These are phyloP conservation scores for Fraxinus paxiana DNA, from an alignment of 305 asterid genomes.

Conservation along the genomic window DNA sequence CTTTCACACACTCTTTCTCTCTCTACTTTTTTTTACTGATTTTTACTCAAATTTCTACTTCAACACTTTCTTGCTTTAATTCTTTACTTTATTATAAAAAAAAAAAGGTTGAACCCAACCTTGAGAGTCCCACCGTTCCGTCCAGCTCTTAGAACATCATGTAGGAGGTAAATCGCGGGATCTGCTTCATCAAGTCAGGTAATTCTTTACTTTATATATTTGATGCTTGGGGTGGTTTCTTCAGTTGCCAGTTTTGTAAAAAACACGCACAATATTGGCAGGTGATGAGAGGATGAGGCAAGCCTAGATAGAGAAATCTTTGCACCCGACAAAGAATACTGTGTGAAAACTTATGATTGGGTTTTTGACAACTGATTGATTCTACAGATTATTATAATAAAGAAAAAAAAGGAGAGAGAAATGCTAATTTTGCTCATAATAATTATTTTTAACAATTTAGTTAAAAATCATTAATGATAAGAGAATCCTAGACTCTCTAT, in stretches of 20 bases:
- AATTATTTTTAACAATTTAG: not conserved
- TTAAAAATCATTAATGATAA: not conserved
- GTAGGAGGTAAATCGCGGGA: no score
- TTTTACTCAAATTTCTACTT: conserved; percentile 3
- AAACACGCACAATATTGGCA: conserved; percentile 32
- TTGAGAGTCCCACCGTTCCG: no score
- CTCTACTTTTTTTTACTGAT: conserved; percentile 3
- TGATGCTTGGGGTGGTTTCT: conserved; percentile 23
- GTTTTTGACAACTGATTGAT: conserved; percentile 40
- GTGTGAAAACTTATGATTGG: conserved; percentile 52
- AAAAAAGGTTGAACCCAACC: no score
- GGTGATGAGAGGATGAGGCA: conserved; percentile 41
- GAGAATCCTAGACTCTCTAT: not conserved
- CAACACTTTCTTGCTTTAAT: conserved; percentile 3
- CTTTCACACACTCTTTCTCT: not conserved
- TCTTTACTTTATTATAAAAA: not conserved
- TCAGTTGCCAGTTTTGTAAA: conserved; percentile 29
- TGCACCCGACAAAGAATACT: conserved; percentile 59
- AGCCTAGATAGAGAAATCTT: conserved; percentile 31
- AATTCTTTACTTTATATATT: not conserved
- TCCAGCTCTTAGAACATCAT: no score
- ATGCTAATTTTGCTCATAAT: not conserved
- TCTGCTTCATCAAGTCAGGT: no score
- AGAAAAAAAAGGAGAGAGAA: not conserved
- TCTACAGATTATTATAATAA: conserved; percentile 1